Base-by-base conservation (phyloP, 371 early-diverging fungal species). In the Dinochytrium kinnereticum region DNA sequence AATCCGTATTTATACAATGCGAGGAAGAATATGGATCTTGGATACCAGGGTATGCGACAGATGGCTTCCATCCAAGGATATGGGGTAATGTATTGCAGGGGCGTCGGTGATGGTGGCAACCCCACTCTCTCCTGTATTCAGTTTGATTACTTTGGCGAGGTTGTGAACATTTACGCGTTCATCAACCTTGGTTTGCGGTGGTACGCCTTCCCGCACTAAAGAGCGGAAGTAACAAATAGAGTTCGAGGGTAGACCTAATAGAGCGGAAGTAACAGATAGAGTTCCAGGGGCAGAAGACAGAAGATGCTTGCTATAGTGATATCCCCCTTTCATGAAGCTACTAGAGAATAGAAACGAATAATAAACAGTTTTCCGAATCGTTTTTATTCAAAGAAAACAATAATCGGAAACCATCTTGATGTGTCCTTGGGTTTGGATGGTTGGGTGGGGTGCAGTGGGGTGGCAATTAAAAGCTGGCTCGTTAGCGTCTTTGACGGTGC, bases 71-170 rank as follows among this genome's bases (percentile, higher is more conserved):
- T 75, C 31, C 64, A 51, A 36, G 76, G 76, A 15, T 31, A 69
- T 17, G 70, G 76, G 33, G 31, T 13, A 21, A 51, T 64, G 31
- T 75, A 61, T 51, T 75, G 76, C 37, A n/a, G 76, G 13, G 76
- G 76, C 2, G 76, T 75, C 1, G 75, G 75, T 13, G 44, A 38
- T 31, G 38, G 61, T 40, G 70, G n/a, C 21, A 64, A 74, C 59
- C 75, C 75, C 19, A 51, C 26, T 33, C 26, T 75, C 38, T 70
- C 76, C n/a, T 75, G 76, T 44, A 66, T 75, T 7, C 55, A 65
- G 66, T 71, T 71, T 57, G 65, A 34, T 26, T 53, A n/a, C 26
- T 53, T 53, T 26, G 55, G 55, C 10, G 55, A 53, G 13, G 5
- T 53, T 13, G 55, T 53, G 10, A 26, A 53, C 26, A 26, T 13